Evolutionary conservation across 1,284 basidiomycete genomes (phyloP).

Genomic region (Cryptococcus deneoformans): DNA sequence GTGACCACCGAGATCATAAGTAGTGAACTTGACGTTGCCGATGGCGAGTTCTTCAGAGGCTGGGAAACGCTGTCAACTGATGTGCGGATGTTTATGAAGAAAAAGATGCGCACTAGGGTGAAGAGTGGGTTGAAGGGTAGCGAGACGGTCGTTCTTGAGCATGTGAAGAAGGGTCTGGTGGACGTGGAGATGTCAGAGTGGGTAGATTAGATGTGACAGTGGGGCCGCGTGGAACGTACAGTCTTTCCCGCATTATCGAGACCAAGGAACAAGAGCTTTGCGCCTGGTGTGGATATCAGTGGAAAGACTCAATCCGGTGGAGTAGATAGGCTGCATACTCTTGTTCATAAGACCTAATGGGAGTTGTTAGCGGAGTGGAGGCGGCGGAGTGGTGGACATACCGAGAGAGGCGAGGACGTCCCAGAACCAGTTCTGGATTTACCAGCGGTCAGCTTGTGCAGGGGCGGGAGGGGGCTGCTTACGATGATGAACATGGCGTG

Average conservation of each 20-base stretch:
- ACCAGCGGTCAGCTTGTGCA: not conserved
- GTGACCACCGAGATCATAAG: slow-evolving; percentile 98
- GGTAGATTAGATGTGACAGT: not conserved
- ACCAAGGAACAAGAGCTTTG: slow-evolving; percentile 99
- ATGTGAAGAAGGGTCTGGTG: slow-evolving; percentile 95
- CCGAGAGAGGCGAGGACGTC: slow-evolving; percentile 87
- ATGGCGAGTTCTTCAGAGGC: slow-evolving; percentile 99
- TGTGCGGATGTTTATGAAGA: not conserved
- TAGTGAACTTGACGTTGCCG: slow-evolving; percentile 98
- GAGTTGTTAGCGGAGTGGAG: slow-evolving; percentile 8
- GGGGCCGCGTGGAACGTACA: slow-evolving; percentile 54
- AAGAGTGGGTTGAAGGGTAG: slow-evolving; percentile 95
- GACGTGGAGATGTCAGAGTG: slow-evolving; percentile 1
- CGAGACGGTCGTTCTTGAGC: slow-evolving; percentile 99
- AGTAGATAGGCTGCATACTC: slow-evolving; percentile 54
- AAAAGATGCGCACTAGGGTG: slow-evolving; percentile 81
- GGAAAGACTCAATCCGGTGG: no score
- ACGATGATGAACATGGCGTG: slow-evolving; percentile 23
- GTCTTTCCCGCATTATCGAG: slow-evolving; percentile 99
- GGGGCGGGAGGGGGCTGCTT: not conserved
- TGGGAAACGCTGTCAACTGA: slow-evolving; percentile 42
- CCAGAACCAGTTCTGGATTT: slow-evolving; percentile 79
- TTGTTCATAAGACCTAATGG: slow-evolving; percentile 86
- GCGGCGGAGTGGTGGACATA: slow-evolving; percentile 48
- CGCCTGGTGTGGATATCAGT: slow-evolving; percentile 46